These are phyloP conservation scores for Salix viminalis DNA, from an alignment of 345 rosid species.

Conservation along the genomic window DNA sequence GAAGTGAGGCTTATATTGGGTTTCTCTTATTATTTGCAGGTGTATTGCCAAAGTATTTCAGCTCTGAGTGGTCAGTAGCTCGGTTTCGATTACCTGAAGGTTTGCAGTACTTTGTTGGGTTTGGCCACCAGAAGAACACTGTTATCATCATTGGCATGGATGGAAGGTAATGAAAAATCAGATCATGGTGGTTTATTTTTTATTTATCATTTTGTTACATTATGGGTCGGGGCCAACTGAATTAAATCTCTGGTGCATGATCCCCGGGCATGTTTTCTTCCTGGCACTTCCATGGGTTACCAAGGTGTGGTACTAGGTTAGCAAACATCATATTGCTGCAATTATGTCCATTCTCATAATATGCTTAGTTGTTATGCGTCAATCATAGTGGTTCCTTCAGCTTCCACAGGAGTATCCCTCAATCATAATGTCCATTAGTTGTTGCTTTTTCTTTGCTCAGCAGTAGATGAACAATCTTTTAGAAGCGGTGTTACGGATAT, in stretches of 20 bases:
- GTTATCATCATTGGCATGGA: constrained; percentile 83
- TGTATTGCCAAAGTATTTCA: constrained; percentile 89
- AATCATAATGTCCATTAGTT: too few relatives aligned
- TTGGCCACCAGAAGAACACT: constrained; percentile 79
- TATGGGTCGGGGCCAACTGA: background rate
- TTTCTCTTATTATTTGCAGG: constrained; percentile 35
- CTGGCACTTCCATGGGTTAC: background rate
- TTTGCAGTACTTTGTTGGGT: constrained; percentile 63
- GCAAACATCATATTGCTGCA: background rate
- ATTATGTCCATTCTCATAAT: background rate
- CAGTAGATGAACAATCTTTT: background rate
- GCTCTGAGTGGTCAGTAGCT: constrained; percentile 96
- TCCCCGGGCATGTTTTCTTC: background rate
- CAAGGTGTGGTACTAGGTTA: background rate
- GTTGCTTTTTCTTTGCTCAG: background rate
- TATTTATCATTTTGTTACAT: background rate
- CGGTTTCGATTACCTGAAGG: constrained; percentile 80
- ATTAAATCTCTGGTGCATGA: background rate
- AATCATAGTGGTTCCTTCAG: background rate
- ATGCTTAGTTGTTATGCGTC: background rate
- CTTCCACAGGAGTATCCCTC: background rate
- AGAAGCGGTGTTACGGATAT: background rate
- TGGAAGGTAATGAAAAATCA: constrained; percentile 60
- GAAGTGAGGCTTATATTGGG: background rate
- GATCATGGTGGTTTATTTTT: background rate